A percentile compares a stretch with the other conserved stretches of the same genome.
phyloP scores from a whole-genome alignment of 1,139 yeast genomes.

The Geotrichum citri-aurantii region DNA sequence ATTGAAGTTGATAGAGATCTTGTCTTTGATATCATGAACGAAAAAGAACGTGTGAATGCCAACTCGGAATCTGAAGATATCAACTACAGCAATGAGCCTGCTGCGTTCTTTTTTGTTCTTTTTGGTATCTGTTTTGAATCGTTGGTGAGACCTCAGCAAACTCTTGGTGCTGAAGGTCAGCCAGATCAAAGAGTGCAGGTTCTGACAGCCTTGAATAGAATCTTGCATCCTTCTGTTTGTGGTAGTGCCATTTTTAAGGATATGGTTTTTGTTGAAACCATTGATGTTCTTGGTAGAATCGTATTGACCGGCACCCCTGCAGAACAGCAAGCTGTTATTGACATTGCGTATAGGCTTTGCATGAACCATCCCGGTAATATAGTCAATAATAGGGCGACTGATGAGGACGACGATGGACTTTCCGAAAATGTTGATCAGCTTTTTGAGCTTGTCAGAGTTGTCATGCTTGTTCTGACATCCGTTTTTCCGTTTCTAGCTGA shows the following conservation, averaged over 20 bases:
- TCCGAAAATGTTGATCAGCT: constrained; percentile 65
- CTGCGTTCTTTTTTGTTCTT: constrained; percentile 71
- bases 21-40: constrained; percentile 43
- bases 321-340: constrained; percentile 50
- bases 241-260: constrained; percentile 60
- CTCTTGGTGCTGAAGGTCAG: constrained; percentile 21
- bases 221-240: constrained; percentile 54
- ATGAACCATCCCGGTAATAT: constrained; percentile 33
- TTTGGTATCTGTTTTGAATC: constrained; percentile 83
- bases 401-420: constrained; percentile 36
- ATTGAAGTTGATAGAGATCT: constrained; percentile 47
- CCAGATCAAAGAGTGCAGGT: constrained; percentile 39
- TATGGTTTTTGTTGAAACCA: constrained; percentile 65
- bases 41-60: constrained; percentile 24
- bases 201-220: constrained; percentile 49
- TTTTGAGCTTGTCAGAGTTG: constrained; percentile 73
- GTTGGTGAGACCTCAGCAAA: constrained; percentile 42
- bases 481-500: constrained; percentile 54
- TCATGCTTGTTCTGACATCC: constrained; percentile 56
- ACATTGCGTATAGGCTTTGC: constrained; percentile 49
- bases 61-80: constrained; percentile 25
- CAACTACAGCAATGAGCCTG: constrained; percentile 48
- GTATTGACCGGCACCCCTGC: constrained; percentile 54
- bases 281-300: constrained; percentile 71
- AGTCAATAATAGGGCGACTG: constrained; percentile 27